phyloP scores from a whole-genome alignment of 164 flowering plant species.

The Kingdonia uniflora region DNA sequence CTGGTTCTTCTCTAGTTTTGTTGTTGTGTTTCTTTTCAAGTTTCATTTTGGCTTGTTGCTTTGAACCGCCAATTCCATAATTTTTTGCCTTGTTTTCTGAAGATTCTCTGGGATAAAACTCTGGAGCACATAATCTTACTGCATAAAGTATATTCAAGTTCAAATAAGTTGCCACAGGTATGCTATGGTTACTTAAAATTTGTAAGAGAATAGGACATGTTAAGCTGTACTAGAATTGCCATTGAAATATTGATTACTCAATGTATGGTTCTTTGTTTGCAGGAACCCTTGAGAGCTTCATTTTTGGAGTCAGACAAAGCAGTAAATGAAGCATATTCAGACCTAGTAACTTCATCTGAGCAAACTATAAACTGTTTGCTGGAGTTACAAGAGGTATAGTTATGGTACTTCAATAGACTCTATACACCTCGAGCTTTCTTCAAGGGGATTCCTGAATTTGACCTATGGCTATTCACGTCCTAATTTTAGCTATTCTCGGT shows the following conservation, averaged over 20 bases:
- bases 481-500: too few species aligned
- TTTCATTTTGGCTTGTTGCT: background rate
- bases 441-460: too few species aligned
- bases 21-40: background rate
- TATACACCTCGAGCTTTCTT: background rate
- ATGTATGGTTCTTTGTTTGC: slow-evolving; percentile 15
- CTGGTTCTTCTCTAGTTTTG: background rate
- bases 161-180: slow-evolving; percentile 86
- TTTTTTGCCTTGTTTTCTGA: slow-evolving; percentile 11
- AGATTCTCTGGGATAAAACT: slow-evolving; percentile 87
- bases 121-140: slow-evolving; percentile 76
- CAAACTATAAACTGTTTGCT: slow-evolving; percentile 58
- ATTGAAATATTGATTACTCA: too few species aligned
- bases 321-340: slow-evolving; percentile 51
- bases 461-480: too few species aligned
- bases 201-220: background rate
- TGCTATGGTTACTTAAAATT: slow-evolving; percentile 2
- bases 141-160: slow-evolving; percentile 68
- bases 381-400: slow-evolving; percentile 67
- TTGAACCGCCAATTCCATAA: background rate
- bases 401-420: background rate
- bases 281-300: slow-evolving; percentile 64
- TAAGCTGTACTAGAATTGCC: too few species aligned
- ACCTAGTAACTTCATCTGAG: slow-evolving; percentile 49
- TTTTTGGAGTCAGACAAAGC: slow-evolving; percentile 37